Base-by-base conservation (phyloP, 352 stramenopile species). In the Globisporangium irregulare region DNA sequence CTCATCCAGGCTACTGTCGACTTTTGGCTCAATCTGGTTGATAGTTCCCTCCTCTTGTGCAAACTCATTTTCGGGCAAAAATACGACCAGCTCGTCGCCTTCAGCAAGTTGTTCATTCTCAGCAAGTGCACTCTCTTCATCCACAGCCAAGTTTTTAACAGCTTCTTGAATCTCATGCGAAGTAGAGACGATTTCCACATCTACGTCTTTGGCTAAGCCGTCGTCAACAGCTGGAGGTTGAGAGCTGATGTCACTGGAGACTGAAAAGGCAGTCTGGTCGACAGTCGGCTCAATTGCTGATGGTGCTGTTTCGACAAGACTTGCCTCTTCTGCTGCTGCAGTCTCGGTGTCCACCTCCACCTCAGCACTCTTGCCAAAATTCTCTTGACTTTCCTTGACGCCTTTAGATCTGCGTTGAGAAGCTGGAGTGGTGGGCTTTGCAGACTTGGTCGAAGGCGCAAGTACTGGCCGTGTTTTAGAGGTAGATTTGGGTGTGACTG, bases 401-500 rank as follows among this genome's bases (percentile, higher is more conserved):
- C 29, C 24, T 61, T 43, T 7, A 41, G 14, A 27, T 25, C 29
- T 6, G 15, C 15, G 12, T 22, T 41, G 43, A 10, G 34, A 9
- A 55, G 60, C 25, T 34, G 36, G n/a, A 9, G 29, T 46, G 24
- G 22, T n/a, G 9, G 36, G 53, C 9, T 61, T 68, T 20, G 20
- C 53, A 27, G 15, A 15, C 20, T 68, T 62, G 38, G 18, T 62
- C 55, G 62, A 18, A 29, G 46, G 34, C 24, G 27, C 24, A 29
- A 27, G 20, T 50, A 14, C 20, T 48, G 34, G 1, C 20, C 59
- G 65, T 0, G 38, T 46, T 48, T 72, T 72, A 10, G 41, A 64
- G 3, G 67, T 25, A n/a, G 59, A 38, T 38, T 72, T 68, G 15
- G 51, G 53, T 10, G 54, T 29, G 27, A 36, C 22, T 15, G n/a